These are phyloP conservation scores for Cercophora samala DNA, from an alignment of 495 filamentous ascomycete species.

Conservation along the genomic window DNA sequence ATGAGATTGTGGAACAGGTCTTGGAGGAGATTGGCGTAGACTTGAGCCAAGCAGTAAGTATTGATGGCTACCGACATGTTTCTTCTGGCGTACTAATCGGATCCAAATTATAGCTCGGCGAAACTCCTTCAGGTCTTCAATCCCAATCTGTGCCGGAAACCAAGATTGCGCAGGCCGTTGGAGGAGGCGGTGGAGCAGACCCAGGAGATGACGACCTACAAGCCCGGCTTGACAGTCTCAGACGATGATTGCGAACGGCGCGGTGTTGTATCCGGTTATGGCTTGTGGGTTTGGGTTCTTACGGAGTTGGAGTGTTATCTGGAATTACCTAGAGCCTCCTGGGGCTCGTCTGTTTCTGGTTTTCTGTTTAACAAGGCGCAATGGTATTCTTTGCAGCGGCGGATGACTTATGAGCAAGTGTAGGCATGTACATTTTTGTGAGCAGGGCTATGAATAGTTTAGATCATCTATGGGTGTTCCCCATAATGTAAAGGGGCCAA, in stretches of 20 bases:
- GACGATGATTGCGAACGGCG: slow-evolving; percentile 30
- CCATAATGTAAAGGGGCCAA: too few relatives aligned
- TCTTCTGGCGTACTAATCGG: slow-evolving; percentile 18
- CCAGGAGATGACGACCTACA: slow-evolving; percentile 75
- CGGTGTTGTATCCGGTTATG: neutral
- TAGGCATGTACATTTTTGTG: neutral
- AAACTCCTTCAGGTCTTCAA: slow-evolving; percentile 72
- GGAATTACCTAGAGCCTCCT: neutral
- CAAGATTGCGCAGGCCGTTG: slow-evolving; percentile 72
- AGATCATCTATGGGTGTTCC: neutral
- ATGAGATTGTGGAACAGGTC: slow-evolving; percentile 94
- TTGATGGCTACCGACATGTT: neutral
- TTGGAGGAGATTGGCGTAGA: slow-evolving; percentile 97
- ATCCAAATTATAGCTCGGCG: slow-evolving; percentile 58
- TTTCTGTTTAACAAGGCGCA: neutral
- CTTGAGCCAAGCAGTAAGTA: slow-evolving; percentile 73
- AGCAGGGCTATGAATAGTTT: neutral
- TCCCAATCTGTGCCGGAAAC: slow-evolving; percentile 56
- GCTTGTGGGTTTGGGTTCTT: neutral
- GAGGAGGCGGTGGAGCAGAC: slow-evolving; percentile 56
- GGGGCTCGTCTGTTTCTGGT: neutral
- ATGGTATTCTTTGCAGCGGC: neutral
- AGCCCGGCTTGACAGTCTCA: slow-evolving; percentile 74
- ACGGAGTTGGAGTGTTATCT: neutral
- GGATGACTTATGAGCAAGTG: neutral